phyloP scores from a whole-genome alignment of 1,284 basidiomycete genomes.

The Puccinia brachypodii region DNA sequence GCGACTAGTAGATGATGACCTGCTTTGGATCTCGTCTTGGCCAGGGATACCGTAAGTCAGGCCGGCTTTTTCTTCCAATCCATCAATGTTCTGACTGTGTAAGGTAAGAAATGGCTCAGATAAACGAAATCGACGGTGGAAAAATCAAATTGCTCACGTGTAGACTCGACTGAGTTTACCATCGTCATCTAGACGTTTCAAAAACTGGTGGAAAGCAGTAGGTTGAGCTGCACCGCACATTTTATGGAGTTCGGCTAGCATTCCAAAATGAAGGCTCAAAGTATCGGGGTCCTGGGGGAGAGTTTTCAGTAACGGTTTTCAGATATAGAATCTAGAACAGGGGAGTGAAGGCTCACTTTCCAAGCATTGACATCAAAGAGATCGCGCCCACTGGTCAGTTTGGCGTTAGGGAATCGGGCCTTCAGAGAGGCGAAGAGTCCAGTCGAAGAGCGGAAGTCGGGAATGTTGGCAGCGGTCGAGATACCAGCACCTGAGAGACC shows the following conservation, averaged over 20 bases:
- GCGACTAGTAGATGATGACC: background rate
- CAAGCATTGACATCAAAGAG: slow-evolving; percentile 47
- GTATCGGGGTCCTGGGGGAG: slow-evolving; percentile 53
- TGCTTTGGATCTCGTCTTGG: slow-evolving; percentile 16
- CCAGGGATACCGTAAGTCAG: slow-evolving; percentile 56
- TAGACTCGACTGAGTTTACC: slow-evolving; percentile 57
- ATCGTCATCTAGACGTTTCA: slow-evolving; percentile 56
- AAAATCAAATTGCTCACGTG: slow-evolving; percentile 49
- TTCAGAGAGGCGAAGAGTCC: slow-evolving; percentile 78
- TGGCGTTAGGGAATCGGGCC: slow-evolving; percentile 56
- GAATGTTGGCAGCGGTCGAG: slow-evolving; percentile 83
- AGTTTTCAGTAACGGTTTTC: background rate
- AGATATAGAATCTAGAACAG: background rate
- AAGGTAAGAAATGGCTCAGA: background rate
- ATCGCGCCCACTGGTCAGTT: slow-evolving; percentile 46
- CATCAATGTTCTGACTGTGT: slow-evolving; percentile 56
- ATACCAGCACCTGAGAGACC: slow-evolving; percentile 75
- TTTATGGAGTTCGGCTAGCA: slow-evolving; percentile 57
- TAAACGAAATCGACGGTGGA: too few species aligned
- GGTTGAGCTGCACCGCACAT: slow-evolving; percentile 57
- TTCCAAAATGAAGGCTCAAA: slow-evolving; percentile 56
- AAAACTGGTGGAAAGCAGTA: slow-evolving; percentile 56
- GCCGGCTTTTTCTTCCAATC: slow-evolving; percentile 57
- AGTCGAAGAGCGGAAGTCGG: slow-evolving; percentile 81
- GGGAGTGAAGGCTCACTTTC: slow-evolving; percentile 31